These are phyloP conservation scores for Myxozyma vanderwaltii DNA, from an alignment of 805 yeast species.

Conservation along the genomic window DNA sequence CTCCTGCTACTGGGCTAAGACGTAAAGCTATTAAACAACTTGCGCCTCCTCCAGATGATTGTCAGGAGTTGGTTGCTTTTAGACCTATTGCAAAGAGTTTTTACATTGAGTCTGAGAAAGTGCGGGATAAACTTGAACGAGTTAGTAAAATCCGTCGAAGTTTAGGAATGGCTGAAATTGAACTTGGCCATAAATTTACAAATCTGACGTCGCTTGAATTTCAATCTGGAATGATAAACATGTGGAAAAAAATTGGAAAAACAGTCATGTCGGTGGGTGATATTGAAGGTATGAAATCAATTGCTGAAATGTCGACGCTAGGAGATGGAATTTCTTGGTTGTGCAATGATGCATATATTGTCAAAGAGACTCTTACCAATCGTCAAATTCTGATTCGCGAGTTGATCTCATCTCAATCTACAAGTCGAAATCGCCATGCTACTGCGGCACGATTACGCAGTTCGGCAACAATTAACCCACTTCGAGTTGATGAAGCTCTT, in stretches of 20 bases:
- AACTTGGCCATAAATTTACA: constrained; percentile 48
- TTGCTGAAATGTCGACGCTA: constrained; percentile 69
- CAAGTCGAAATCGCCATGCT: constrained; percentile 67
- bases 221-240: constrained; percentile 69
- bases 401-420: constrained; percentile 72
- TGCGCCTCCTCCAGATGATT: constrained; percentile 88
- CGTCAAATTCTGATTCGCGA: constrained; percentile 93
- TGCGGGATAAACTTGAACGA: constrained; percentile 59
- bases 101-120: constrained; percentile 58
- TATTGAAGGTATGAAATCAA: constrained; percentile 67
- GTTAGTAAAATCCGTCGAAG: constrained; percentile 50
- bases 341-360: constrained; percentile 74
- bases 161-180: constrained; percentile 60
- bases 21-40: constrained; percentile 90
- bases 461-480: constrained; percentile 74
- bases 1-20: constrained; percentile 81
- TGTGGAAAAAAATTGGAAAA: constrained; percentile 80
- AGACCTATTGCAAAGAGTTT: constrained; percentile 83
- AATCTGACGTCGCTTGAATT: constrained; percentile 51
- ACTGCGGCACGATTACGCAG: constrained; percentile 70
- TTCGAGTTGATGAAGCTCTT: constrained; percentile 88
- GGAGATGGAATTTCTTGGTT: constrained; percentile 73
- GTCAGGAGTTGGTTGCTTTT: constrained; percentile 75
- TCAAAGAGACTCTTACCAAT: constrained; percentile 91
- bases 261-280: constrained; percentile 74